Conservation (phyloP, 768 basidiomycete species). For the Podaxis mareebaensis region DNA sequence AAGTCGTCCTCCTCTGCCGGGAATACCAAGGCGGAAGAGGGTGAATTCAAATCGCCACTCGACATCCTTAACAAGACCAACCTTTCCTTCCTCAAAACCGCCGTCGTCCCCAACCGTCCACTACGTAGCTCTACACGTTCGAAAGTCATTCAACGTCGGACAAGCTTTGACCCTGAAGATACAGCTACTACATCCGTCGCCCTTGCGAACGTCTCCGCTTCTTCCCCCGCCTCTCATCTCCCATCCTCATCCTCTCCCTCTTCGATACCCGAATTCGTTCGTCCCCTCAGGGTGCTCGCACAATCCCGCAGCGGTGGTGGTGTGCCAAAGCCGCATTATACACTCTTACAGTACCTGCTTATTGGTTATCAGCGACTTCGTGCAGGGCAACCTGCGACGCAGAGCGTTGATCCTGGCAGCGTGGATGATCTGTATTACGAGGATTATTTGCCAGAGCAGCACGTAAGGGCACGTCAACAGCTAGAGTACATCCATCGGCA, state of each 20-base stretch:
- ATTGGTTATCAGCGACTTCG: slow-evolving; percentile 10
- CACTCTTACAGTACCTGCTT: slow-evolving; percentile 9
- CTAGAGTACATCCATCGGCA: slow-evolving; percentile 47
- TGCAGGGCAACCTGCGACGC: slow-evolving; percentile 11
- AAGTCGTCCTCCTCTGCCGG: too few species aligned
- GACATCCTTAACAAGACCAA: slow-evolving; percentile 11
- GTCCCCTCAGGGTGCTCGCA: slow-evolving; percentile 1
- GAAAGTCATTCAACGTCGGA: neutral
- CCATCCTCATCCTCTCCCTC: neutral
- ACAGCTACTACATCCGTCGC: neutral
- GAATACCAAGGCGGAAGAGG: neutral
- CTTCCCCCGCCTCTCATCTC: neutral
- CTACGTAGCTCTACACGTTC: neutral
- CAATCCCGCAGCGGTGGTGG: neutral
- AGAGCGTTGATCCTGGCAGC: neutral
- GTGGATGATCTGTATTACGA: slow-evolving; percentile 1
- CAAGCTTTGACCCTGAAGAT: neutral
- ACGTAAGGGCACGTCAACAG: slow-evolving; percentile 20
- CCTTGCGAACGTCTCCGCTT: neutral
- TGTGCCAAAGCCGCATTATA: neutral
- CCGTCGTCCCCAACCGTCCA: slow-evolving; percentile 1
- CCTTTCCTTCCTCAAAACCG: slow-evolving; percentile 3
- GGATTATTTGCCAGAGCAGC: slow-evolving; percentile 4
- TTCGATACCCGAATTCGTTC: slow-evolving; percentile 7
- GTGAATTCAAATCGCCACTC: neutral